phyloP scores from a whole-genome alignment of 1,284 basidiomycete genomes.

The Prillingera fragicola region DNA sequence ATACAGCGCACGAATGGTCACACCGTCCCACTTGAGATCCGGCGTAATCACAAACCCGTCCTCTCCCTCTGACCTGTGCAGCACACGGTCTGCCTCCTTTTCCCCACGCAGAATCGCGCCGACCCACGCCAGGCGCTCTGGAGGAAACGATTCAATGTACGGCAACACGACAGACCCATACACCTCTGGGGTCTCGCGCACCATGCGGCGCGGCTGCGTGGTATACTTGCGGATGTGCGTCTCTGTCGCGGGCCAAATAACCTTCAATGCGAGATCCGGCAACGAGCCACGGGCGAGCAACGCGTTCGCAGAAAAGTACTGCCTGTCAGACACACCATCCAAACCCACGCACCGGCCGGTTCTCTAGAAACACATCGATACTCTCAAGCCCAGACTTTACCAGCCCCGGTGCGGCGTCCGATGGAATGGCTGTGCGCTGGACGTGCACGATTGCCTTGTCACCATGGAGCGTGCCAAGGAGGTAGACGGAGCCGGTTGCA shows the following conservation, averaged over 20 bases:
- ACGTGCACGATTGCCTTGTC: slow-evolving; percentile 57
- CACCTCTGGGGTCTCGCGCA: slow-evolving; percentile 72
- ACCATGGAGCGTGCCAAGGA: slow-evolving; percentile 49
- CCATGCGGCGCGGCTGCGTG: slow-evolving; percentile 63
- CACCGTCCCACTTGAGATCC: slow-evolving; percentile 90
- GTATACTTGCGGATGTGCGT: slow-evolving; percentile 83
- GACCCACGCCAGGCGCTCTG: slow-evolving; percentile 78
- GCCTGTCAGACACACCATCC: not conserved
- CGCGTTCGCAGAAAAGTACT: slow-evolving; percentile 47
- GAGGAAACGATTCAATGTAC: slow-evolving; percentile 69
- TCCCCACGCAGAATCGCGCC: slow-evolving; percentile 74
- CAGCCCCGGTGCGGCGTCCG: slow-evolving; percentile 26
- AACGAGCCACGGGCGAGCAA: slow-evolving; percentile 21
- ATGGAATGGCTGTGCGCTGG: slow-evolving; percentile 56
- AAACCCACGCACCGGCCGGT: slow-evolving; percentile 32
- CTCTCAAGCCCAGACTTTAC: slow-evolving; percentile 22
- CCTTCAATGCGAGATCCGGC: slow-evolving; percentile 53
- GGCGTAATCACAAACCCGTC: slow-evolving; percentile 75
- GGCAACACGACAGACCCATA: slow-evolving; percentile 67
- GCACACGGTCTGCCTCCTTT: slow-evolving; percentile 71
- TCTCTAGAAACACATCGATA: slow-evolving; percentile 34
- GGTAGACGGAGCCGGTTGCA: slow-evolving; percentile 50
- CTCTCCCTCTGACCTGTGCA: slow-evolving; percentile 58
- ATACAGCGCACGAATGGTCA: slow-evolving; percentile 59
- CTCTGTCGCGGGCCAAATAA: slow-evolving; percentile 76